phyloP scores from a whole-genome alignment of 306 rosid genomes.

The Ceratonia siliqua region DNA sequence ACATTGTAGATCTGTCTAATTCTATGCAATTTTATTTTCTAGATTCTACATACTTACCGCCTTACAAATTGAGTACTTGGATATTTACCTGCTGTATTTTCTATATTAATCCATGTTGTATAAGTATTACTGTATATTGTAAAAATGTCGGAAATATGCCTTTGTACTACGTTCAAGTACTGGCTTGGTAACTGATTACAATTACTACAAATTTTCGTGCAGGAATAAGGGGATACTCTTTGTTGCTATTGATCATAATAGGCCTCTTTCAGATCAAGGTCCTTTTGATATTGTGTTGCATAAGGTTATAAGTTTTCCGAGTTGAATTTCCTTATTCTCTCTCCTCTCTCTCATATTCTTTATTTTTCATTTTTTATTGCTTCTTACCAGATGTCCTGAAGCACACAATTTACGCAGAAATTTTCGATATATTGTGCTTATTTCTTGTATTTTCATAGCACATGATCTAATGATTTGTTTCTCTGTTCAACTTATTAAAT shows the following conservation, averaged over 20 bases:
- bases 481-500: constrained; percentile 23
- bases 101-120: background rate
- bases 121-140: background rate
- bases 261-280: constrained; percentile 78
- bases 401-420: background rate
- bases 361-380: background rate
- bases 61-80: background rate
- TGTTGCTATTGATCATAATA: constrained; percentile 73
- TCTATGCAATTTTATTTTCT: too few species aligned
- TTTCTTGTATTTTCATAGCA: background rate
- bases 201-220: constrained; percentile 27
- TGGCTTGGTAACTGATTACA: constrained; percentile 28
- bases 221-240: constrained; percentile 81
- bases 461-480: background rate
- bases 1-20: constrained; percentile 1
- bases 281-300: constrained; percentile 84
- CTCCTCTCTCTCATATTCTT: background rate
- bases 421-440: background rate
- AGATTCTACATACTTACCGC: background rate
- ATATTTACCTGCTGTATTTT: background rate
- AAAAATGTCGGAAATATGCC: background rate
- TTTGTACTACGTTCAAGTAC: background rate
- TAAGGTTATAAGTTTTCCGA: constrained; percentile 50
- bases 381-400: background rate
- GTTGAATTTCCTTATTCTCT: background rate